Evolutionary conservation across 140 eudicot genomes (phyloP), one percentile per base, ranked within the genome.

Genomic region (Cichorium intybus): DNA sequence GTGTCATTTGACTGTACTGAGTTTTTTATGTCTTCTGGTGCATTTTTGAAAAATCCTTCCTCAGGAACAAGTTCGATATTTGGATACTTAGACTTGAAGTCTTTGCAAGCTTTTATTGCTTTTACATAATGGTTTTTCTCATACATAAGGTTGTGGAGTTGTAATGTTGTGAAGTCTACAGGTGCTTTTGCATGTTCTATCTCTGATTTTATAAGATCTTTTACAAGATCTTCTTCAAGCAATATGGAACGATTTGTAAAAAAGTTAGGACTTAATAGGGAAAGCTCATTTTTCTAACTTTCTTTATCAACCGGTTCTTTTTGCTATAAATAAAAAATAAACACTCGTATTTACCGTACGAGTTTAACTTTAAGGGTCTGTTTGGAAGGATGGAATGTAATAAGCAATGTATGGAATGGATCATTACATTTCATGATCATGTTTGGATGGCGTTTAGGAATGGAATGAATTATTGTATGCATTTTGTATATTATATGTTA

Each of bases 101-200:
- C 98, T 73, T 78, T 92, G 86, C 98, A 88, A 51, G 95, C 95
- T 77, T 92, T 92, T 54, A 92, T 92, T 24, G 98, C 96, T 83
- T 92, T 88, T 27, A 88, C 74, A 64, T 92, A 88, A 73, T 92
- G 98, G 68, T 79, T 92, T 72, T 88, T 92, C 80, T 92, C 96
- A 53, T 94, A 94, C 97, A 94, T 89, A 80, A 94, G 80, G 64
- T 86, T 94, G 72, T 93, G 99, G 15, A 93, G 97, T 81, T 93
- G 99, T 94, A 93, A 71, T 12, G 95, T 89, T n/a, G 99, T 89
- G 59, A 81, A 86, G 79, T 94, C 99, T 29, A 94, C 99, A 16
- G 99, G 95, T 68, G 94, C 95, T 82, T 94, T 94, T 35, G 99
- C 97, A 37, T 83, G 94, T 73, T 94, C 99, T 5, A 97, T 88